Percentiles rank a stretch among this genome's conserved stretches.
Conservation (phyloP, 106 monocot genomes). For the Dioscorea dumetorum region DNA sequence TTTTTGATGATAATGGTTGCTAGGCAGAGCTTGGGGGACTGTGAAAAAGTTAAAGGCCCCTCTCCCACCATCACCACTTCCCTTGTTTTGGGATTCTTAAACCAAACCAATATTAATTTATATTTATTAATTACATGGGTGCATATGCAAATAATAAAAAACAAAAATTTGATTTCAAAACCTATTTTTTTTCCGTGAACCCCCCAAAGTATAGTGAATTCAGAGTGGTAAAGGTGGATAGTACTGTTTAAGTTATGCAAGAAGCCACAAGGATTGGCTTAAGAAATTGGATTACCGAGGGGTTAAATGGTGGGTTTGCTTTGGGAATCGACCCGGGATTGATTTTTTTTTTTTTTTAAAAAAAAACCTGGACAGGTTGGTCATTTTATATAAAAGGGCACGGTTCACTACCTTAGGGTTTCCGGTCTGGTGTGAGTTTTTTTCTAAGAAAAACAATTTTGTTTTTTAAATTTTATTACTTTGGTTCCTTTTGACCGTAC, state of each 20-base stretch:
- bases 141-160: no score
- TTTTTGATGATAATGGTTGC: constrained; percentile 15
- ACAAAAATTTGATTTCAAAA: background rate
- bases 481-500: no score
- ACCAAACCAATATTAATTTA: background rate
- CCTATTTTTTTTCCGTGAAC: background rate
- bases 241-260: background rate
- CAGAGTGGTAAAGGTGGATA: background rate
- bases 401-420: constrained; percentile 4
- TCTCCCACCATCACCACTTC: background rate
- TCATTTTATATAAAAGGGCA: background rate
- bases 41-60: constrained; percentile 21
- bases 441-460: no score
- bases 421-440: background rate
- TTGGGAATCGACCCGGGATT: constrained; percentile 1
- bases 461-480: no score
- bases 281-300: constrained; percentile 15
- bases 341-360: no score
- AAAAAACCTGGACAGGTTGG: background rate
- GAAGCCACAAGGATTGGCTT: background rate
- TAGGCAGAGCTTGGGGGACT: constrained; percentile 13
- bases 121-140: background rate
- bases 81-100: background rate
- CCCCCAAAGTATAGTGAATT: background rate
- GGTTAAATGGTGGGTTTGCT: constrained; percentile 7